Percentiles rank a stretch among this genome's conserved stretches.
Conservation (phyloP, 441 rosid species). For the Rhodomyrtus psidioides region DNA sequence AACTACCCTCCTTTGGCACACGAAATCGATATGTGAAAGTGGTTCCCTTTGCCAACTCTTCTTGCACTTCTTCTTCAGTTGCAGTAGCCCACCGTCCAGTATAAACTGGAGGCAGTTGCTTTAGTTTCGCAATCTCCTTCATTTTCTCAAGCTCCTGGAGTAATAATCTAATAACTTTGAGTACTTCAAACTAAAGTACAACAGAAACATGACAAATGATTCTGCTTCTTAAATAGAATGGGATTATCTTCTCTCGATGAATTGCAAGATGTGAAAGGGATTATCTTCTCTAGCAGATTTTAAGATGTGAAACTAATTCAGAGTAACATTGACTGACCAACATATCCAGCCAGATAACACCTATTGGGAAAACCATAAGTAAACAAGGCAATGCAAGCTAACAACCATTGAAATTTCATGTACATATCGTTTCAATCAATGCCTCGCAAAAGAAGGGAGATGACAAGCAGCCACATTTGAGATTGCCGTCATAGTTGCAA, state of each 20-base stretch:
- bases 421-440: neutral
- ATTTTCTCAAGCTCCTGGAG: conserved; percentile 83
- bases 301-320: neutral
- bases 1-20: conserved; percentile 73
- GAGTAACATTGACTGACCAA: neutral
- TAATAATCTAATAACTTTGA: conserved; percentile 1
- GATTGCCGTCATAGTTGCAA: neutral
- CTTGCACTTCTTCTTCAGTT: conserved; percentile 50
- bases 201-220: neutral
- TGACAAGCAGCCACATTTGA: neutral
- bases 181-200: neutral
- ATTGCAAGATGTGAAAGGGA: neutral
- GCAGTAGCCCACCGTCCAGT: conserved; percentile 89
- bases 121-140: conserved; percentile 73
- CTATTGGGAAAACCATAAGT: neutral
- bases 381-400: neutral
- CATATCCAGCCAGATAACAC: neutral
- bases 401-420: neutral
- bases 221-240: neutral
- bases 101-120: conserved; percentile 79
- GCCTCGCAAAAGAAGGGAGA: neutral
- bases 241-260: neutral
- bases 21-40: conserved; percentile 78
- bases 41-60: conserved; percentile 75
- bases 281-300: neutral